Base-by-base conservation (phyloP, 2,329 filamentous ascomycete genomes). In the Fusarium foetens region DNA sequence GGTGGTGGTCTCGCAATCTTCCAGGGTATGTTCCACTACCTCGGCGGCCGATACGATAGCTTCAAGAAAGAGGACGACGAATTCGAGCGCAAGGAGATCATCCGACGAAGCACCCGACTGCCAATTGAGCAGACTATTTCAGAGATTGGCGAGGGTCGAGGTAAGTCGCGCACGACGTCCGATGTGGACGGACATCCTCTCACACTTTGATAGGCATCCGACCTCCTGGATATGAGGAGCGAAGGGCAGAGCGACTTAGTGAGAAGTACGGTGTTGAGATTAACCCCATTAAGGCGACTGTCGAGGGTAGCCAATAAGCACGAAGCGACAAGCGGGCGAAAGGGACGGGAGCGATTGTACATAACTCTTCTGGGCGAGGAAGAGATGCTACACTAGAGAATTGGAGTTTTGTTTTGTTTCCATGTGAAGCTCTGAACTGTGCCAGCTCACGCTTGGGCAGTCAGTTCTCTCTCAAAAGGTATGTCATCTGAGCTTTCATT, bases 251-350 rank as follows among this genome's bases (percentile, higher is more conserved):
- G 84, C 89, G 93, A 76, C 88, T 98, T 81, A 91, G 93, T 88
- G 91, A 94, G 83, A 93, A 91, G 82, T 97, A 97, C 79, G 94
- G 94, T 66, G 89, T 97, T 78, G 94, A 97, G 74, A 91, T 97
- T 79, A 89, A 92, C 78, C 88, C 90, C 61, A 89, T 91, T 74
- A 87, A 82, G 64, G 85, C 87, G 46, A 84, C 83, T 52, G 81
- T 83, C 72, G 84, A 89, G 60, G 82, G 81, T 65, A 83, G 82
- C 78, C 78, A 80, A 78, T 83, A 79, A 79, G 73, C 52, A 73
- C 46, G 66, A 71, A 52, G 58, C 43, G 42, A 68, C 41, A 68
- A 23, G 55, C 63, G 57, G 69, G 65, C 70, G 72, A 81, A 77
- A 70, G 77, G 67, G 71, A 68, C 64, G 67, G 63, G 67, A 75